Evolutionary conservation across 2,329 filamentous ascomycete genomes (phyloP), one percentile per base, ranked within the genome.

Genomic region (Ceratocystis lukuohia): DNA sequence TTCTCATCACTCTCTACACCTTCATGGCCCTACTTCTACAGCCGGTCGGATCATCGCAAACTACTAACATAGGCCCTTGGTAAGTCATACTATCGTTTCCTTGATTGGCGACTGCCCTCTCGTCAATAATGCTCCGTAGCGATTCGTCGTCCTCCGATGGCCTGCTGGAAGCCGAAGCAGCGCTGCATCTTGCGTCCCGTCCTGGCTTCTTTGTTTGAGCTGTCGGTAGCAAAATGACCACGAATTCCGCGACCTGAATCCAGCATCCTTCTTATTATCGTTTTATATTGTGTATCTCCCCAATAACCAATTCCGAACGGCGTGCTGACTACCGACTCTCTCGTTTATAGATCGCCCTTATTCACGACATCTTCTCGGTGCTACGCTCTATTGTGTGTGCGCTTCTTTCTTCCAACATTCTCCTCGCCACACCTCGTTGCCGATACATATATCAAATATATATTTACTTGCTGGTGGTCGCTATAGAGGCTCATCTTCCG

Each of bases 31-130:
- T 25, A 28, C 64, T 50, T 41, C 41, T 28, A 56, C 64, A 33
- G 20, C 57, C 50, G 41, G 45, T 33, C 7, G 12, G 64, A 48
- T 48, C 64, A 65, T 65, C 64, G 64, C 64, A 65, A 65, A 65
- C 64, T 46, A 65, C 64, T 46, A 56, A 44, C 25, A 25, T 37
- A 46, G 44, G 64, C 57, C 17, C 30, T 50, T 61, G 41, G 64
- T 65, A 65, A 65, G 64, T 65, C 20, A 17, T 17, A 33, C 15
- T 20, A 44, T 25, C 57, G 53, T 61, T 30, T 41, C 8, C 20
- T 61, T 41, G 20, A 50, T 50, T 65, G 41, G 53, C 30, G 53
- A 61, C 44, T 37, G 10, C 22, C 7, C 56, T 33, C 25, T 48
- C 28, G 56, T 25, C 7, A 45, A 41, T 12, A 61, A 17, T 61